Conservation (phyloP, 2,329 filamentous ascomycete species). For the Verticillium tricorpus region DNA sequence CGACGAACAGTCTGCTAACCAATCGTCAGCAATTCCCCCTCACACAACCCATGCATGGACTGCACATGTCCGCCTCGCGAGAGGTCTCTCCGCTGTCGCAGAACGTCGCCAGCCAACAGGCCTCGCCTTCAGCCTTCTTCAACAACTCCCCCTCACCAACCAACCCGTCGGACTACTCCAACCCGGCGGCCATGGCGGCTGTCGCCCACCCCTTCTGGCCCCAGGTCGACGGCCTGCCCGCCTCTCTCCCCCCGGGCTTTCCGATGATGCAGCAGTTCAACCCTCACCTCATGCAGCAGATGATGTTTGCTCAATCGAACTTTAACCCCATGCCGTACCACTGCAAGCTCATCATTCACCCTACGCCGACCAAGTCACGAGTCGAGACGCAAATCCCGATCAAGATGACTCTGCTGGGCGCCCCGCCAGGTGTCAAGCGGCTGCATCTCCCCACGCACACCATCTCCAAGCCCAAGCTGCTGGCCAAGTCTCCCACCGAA, state of each 20-base stretch:
- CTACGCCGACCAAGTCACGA: conserved; percentile 75
- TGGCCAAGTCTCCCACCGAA: conserved; percentile 66
- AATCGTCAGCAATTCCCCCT: conserved; percentile 40
- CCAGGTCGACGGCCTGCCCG: conserved; percentile 3
- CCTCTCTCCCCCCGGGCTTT: conserved; percentile 6
- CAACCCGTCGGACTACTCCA: conserved; percentile 30
- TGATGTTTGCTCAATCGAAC: conserved; percentile 17
- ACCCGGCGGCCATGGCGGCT: conserved; percentile 21
- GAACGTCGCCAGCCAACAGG: conserved; percentile 46
- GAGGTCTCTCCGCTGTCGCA: conserved; percentile 50
- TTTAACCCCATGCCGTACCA: conserved; percentile 21
- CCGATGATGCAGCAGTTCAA: conserved; percentile 12
- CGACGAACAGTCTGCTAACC: conserved; percentile 18
- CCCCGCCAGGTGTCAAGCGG: conserved; percentile 72
- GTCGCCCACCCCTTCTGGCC: conserved; percentile 19
- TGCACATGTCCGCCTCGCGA: conserved; percentile 41
- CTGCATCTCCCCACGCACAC: conserved; percentile 85
- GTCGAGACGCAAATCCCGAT: conserved; percentile 97
- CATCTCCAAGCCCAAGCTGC: conserved; percentile 89
- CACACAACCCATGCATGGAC: conserved; percentile 44
- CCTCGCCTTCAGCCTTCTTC: conserved; percentile 45
- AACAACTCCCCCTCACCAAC: conserved; percentile 42
- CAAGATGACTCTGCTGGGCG: conserved; percentile 69
- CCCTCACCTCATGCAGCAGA: conserved; percentile 22
- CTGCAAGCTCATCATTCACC: conserved; percentile 54